Evolutionary conservation across 208 protist species (phyloP), one percentile per base, ranked within the genome.

Genomic region (Leishmania gerbilli): DNA sequence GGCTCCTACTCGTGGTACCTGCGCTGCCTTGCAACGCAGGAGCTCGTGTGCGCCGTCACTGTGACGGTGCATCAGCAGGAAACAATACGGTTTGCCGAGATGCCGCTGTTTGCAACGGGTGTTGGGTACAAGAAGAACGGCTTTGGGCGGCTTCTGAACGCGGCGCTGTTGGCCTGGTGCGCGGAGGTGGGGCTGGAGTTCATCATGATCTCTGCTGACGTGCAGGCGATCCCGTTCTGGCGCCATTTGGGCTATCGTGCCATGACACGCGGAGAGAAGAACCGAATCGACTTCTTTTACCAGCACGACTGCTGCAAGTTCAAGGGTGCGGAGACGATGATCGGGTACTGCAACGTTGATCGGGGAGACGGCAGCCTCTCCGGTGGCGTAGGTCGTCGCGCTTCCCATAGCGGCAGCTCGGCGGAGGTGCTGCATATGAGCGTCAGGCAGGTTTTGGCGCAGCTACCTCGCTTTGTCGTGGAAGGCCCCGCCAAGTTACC

Each of bases 241-340:
- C 53, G 84, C 17, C 91, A 94, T 68, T 55, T 97, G 34, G 92
- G 94, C 74, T 97, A 95, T 83, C 83, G 78, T n/a, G 62, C 85
- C 49, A 96, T 97, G 92, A 87, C 91, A 27, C 84, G 87, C 64
- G 88, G 82, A 17, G 92, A 97, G 82, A 82, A 87, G 81, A 95
- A 91, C 42, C 84, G 88, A 45, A 95, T 97, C 72, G 94, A 88
- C 60, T 97, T 96, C 65, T 93, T 92, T 78, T 97, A 97, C 81
- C 90, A 97, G 74, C 91, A 97, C 84, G 91, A 95, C 68, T 97
- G 92, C 84, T 95, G 93, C 84, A 95, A 92, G 71, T 97, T 97
- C 79, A 89, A 89, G 68, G 93, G 88, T 4, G 87, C 92, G n/a
- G 89, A 91, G 79, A 89, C 88, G n/a, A 95, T 97, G 92, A 95